Evolutionary conservation across 768 basidiomycete species (phyloP).

Genomic region (Solioccasus polychromus): DNA sequence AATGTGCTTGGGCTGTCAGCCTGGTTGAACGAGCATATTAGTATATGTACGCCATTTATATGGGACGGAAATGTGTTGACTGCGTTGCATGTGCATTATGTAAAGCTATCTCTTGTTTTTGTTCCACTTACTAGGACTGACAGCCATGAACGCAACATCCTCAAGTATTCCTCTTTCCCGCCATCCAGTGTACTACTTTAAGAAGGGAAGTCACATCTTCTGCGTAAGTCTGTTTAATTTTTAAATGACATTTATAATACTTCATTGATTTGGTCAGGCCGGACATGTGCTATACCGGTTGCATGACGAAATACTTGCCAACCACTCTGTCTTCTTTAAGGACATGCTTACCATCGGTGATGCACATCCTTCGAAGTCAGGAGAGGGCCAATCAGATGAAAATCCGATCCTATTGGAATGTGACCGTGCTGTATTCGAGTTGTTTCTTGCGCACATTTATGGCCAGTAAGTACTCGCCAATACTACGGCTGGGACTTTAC

Average conservation of each 20-base stretch:
- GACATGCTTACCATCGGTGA: neutral
- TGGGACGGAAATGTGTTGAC: too few species aligned
- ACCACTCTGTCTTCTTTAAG: neutral
- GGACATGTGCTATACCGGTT: neutral
- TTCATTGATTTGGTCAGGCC: neutral
- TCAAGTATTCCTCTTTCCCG: too few species aligned
- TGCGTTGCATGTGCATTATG: too few species aligned
- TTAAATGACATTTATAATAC: neutral
- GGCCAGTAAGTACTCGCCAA: neutral
- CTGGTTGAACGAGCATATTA: too few species aligned
- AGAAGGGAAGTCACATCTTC: neutral
- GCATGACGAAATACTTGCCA: neutral
- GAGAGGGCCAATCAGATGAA: neutral
- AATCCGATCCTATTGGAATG: neutral
- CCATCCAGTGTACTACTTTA: neutral
- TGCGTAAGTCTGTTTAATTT: neutral
- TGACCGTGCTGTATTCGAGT: neutral
- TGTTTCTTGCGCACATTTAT: neutral
- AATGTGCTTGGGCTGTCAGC: too few species aligned
- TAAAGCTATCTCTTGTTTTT: too few species aligned
- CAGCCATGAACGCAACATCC: too few species aligned
- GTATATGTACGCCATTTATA: too few species aligned
- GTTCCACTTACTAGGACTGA: too few species aligned
- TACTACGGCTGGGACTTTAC: neutral
- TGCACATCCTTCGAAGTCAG: neutral